phyloP scores from a whole-genome alignment of 331 rosid species.

The Rhamnella rubrinervis region DNA sequence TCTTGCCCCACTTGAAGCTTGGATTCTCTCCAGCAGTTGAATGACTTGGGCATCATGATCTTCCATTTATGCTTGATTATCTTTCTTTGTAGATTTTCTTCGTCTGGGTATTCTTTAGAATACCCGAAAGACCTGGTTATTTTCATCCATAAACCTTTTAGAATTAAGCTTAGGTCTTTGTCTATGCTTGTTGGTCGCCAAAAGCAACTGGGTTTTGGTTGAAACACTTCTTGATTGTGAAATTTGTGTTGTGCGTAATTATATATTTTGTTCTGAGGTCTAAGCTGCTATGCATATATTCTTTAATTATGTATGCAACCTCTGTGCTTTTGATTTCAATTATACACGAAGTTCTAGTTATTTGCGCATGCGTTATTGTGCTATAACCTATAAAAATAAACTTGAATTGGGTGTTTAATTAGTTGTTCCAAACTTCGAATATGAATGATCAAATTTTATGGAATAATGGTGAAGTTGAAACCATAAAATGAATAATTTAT shows the following conservation, averaged over 20 bases:
- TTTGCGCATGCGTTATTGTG: too few species aligned
- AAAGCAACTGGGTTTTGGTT: constrained; percentile 14
- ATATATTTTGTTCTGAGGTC: constrained; percentile 19
- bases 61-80: constrained; percentile 15
- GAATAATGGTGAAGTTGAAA: too few species aligned
- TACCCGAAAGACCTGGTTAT: constrained; percentile 19
- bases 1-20: constrained; percentile 31
- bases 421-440: too few species aligned
- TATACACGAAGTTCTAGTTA: constrained; percentile 8
- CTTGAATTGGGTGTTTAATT: too few species aligned
- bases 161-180: constrained; percentile 22
- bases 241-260: not conserved
- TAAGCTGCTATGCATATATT: constrained; percentile 38
- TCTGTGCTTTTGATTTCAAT: not conserved
- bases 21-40: constrained; percentile 25
- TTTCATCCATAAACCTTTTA: constrained; percentile 26
- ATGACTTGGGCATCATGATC: constrained; percentile 22
- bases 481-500: too few species aligned
- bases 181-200: constrained; percentile 7
- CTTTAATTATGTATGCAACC: constrained; percentile 10
- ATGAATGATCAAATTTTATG: too few species aligned
- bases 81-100: not conserved
- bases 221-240: constrained; percentile 23
- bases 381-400: too few species aligned
- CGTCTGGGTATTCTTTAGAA: constrained; percentile 28